Evolutionary conservation across 1,139 yeast genomes (phyloP).

Genomic region (Saccharomycopsis hybrid): DNA sequence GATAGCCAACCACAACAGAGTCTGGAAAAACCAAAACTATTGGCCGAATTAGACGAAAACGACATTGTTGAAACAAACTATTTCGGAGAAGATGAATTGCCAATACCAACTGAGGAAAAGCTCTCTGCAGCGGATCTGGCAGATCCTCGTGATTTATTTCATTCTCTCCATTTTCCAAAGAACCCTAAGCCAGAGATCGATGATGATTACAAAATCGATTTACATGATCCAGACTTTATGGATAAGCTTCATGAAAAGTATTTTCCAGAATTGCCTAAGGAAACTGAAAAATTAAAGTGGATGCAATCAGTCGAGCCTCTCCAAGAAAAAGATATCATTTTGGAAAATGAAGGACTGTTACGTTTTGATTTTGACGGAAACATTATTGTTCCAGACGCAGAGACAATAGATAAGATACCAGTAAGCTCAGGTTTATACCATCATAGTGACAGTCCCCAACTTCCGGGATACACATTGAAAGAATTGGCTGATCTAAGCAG

Average conservation of each 20-base stretch:
- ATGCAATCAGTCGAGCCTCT: slow-evolving; percentile 51
- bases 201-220: slow-evolving; percentile 38
- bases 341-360: slow-evolving; percentile 55
- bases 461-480: slow-evolving; percentile 86
- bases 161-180: slow-evolving; percentile 58
- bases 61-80: not conserved
- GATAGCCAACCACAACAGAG: not conserved
- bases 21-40: too few species aligned
- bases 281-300: slow-evolving; percentile 82
- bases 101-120: slow-evolving; percentile 14
- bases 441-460: slow-evolving; percentile 71
- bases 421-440: slow-evolving; percentile 78
- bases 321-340: slow-evolving; percentile 27
- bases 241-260: slow-evolving; percentile 77
- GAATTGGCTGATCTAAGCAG: slow-evolving; percentile 78
- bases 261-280: slow-evolving; percentile 84
- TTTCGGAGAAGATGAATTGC: not conserved
- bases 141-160: slow-evolving; percentile 37
- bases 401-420: slow-evolving; percentile 36
- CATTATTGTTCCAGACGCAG: slow-evolving; percentile 48
- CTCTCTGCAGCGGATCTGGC: slow-evolving; percentile 37
- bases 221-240: slow-evolving; percentile 71
- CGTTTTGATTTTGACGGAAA: slow-evolving; percentile 87
- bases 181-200: slow-evolving; percentile 32
- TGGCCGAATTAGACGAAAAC: too few species aligned